These are phyloP conservation scores for Hypoxylon sp. DNA, from an alignment of 2,329 filamentous ascomycete species.

Conservation along the genomic window DNA sequence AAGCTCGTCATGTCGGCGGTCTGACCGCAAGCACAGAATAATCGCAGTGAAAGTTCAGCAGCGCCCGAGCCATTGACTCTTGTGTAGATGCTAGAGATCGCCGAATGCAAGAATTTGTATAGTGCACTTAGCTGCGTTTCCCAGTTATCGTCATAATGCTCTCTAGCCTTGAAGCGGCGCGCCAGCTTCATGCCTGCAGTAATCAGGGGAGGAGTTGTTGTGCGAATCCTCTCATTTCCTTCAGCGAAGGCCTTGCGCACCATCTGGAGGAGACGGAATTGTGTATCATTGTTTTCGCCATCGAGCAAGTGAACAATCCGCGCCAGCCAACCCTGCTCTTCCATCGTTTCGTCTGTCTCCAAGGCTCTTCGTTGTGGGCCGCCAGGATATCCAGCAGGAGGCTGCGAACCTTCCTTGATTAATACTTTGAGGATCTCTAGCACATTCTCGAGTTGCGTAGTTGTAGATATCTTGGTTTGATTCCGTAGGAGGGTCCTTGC, in stretches of 20 bases:
- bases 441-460: slow-evolving; percentile 87
- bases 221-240: slow-evolving; percentile 95
- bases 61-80: slow-evolving; percentile 83
- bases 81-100: slow-evolving; percentile 87
- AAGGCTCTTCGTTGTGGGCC: slow-evolving; percentile 79
- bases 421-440: slow-evolving; percentile 90
- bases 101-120: slow-evolving; percentile 95
- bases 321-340: slow-evolving; percentile 97
- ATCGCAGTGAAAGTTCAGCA: slow-evolving; percentile 87
- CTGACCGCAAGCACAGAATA: slow-evolving; percentile 94
- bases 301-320: slow-evolving; percentile 90
- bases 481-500: slow-evolving; percentile 86
- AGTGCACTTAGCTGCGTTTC: slow-evolving; percentile 78
- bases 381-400: slow-evolving; percentile 86
- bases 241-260: slow-evolving; percentile 88
- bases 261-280: slow-evolving; percentile 93
- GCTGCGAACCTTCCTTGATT: slow-evolving; percentile 91
- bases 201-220: slow-evolving; percentile 92
- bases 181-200: slow-evolving; percentile 92
- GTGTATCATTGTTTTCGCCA: slow-evolving; percentile 88
- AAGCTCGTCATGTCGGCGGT: slow-evolving; percentile 92
- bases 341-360: slow-evolving; percentile 97
- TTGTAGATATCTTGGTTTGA: slow-evolving; percentile 82
- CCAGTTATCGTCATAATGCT: slow-evolving; percentile 82
- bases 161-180: slow-evolving; percentile 87